Conservation (phyloP, 768 basidiomycete species). For the Leucosporidium creatinivorum region DNA sequence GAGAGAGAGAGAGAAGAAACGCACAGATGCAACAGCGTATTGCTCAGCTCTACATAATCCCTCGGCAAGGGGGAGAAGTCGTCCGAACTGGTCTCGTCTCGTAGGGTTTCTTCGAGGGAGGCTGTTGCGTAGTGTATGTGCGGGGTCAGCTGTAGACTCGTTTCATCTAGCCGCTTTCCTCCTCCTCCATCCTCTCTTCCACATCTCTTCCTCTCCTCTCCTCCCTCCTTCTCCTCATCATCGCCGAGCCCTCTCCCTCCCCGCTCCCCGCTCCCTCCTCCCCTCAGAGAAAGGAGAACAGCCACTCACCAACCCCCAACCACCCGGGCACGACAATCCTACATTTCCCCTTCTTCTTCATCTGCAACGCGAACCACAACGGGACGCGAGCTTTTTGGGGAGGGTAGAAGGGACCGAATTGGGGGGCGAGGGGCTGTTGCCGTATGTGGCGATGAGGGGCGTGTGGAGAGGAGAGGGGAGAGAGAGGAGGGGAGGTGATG, state of each 20-base stretch:
- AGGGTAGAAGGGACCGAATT: slow-evolving; percentile 71
- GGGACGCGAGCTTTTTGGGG: slow-evolving; percentile 80
- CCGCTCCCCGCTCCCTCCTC: too few species aligned
- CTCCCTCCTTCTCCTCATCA: slow-evolving; percentile 3
- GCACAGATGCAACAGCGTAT: slow-evolving; percentile 86
- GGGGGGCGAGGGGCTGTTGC: too few species aligned
- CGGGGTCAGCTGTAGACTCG: background rate
- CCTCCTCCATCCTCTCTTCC: background rate
- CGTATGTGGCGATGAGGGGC: too few species aligned
- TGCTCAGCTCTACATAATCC: slow-evolving; percentile 65
- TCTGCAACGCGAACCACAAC: slow-evolving; percentile 88
- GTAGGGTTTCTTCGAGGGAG: background rate
- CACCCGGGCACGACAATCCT: slow-evolving; percentile 84
- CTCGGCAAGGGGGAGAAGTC: background rate
- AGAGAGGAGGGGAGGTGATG: too few species aligned
- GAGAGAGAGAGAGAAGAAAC: slow-evolving; percentile 37
- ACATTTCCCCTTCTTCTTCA: slow-evolving; percentile 92
- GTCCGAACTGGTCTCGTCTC: background rate
- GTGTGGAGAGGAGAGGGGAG: too few species aligned
- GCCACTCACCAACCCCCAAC: slow-evolving; percentile 77
- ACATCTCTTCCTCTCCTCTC: background rate
- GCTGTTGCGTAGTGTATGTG: background rate
- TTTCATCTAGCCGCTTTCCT: background rate
- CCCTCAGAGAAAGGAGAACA: slow-evolving; percentile 10
- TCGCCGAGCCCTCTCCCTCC: background rate